These are phyloP conservation scores for Colletotrichum navitas DNA, from an alignment of 2,329 filamentous ascomycete species.

Conservation along the genomic window DNA sequence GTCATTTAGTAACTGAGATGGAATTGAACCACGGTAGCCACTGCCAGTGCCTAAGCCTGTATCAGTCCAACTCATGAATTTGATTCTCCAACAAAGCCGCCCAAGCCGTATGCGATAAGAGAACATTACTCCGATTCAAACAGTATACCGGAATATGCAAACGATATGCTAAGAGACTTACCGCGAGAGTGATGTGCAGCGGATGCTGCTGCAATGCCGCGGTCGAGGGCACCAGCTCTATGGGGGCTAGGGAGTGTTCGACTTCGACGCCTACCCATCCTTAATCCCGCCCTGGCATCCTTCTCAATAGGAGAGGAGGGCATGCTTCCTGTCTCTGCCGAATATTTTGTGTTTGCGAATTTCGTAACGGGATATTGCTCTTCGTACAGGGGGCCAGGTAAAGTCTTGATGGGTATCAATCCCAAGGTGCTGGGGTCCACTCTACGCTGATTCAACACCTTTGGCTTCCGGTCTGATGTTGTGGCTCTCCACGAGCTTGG, in stretches of 20 bases:
- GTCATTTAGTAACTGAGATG: background rate
- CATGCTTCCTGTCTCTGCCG: background rate
- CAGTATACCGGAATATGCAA: background rate
- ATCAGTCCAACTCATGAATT: background rate
- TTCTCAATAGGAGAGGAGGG: background rate
- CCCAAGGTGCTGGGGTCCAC: constrained; percentile 20
- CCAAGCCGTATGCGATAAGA: background rate
- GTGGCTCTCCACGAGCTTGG: background rate
- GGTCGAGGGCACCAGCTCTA: background rate
- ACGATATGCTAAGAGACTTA: background rate
- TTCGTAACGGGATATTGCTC: constrained; percentile 6
- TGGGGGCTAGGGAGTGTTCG: constrained; percentile 2
- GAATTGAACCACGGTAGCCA: background rate
- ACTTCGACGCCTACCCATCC: background rate
- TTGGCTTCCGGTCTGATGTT: constrained; percentile 13
- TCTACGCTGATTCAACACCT: constrained; percentile 28
- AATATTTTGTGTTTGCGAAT: constrained; percentile 16
- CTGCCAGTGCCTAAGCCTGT: background rate
- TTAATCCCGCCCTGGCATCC: background rate
- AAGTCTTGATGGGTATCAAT: constrained; percentile 24
- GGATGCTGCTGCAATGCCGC: background rate
- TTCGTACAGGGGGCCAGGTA: constrained; percentile 23
- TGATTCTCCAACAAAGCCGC: too few relatives aligned
- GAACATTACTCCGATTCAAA: background rate
- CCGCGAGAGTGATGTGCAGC: background rate